phyloP scores from a whole-genome alignment of 192 early-diverging fungal genomes.

The Coemansia sp. region DNA sequence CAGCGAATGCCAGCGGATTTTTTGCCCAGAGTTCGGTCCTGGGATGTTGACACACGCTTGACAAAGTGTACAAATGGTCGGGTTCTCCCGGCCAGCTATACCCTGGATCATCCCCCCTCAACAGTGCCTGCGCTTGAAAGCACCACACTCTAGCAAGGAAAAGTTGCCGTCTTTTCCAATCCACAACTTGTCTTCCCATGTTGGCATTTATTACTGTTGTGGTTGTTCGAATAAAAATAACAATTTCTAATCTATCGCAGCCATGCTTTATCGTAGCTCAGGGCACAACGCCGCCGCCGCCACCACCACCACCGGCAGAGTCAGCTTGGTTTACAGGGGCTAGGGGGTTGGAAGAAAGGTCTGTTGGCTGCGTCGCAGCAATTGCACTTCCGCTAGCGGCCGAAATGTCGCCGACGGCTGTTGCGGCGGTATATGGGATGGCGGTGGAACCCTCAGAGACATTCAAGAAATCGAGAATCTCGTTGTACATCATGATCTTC shows the following conservation, averaged over 20 bases:
- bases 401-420: slow-evolving; percentile 3
- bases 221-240: not conserved
- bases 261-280: not conserved
- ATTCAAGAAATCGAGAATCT: slow-evolving; percentile 72
- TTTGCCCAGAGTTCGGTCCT: too few species aligned
- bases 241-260: not conserved
- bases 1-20: too few species aligned
- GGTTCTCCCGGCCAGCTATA: too few species aligned
- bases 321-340: not conserved
- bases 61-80: too few species aligned
- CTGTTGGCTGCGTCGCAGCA: not conserved
- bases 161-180: too few species aligned
- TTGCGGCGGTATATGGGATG: slow-evolving; percentile 19
- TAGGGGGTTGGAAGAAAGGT: not conserved
- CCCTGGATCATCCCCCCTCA: too few species aligned
- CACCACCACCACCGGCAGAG: not conserved
- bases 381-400: not conserved
- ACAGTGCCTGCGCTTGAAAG: too few species aligned
- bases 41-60: too few species aligned
- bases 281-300: not conserved
- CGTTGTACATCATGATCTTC: slow-evolving; percentile 89
- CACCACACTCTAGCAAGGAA: too few species aligned
- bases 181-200: too few species aligned
- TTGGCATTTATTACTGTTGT: not conserved
- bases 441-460: slow-evolving; percentile 53